Evolutionary conservation across 306 rosid species (phyloP), one percentile per base, ranked within the genome.

Genomic region (Ceratonia siliqua): DNA sequence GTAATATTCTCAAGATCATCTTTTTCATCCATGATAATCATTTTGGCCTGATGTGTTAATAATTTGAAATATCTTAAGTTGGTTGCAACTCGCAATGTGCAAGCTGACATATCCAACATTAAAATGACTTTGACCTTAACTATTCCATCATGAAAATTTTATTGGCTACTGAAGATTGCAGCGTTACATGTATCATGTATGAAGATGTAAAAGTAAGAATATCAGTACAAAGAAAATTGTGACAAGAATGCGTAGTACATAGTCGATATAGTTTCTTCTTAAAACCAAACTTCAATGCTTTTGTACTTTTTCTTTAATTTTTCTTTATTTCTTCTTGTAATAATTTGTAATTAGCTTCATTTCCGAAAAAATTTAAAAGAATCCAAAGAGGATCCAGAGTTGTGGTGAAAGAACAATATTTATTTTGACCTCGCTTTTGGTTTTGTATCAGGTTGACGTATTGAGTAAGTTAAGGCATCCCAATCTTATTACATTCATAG

Each of bases 391-490:
- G 8, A 39, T 39, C 58, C 17, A 46, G 17, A 36, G 18, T 62
- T 78, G 13, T 25, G 43, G 62, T 52, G 35, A 61, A 43, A 69
- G 62, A 68, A 32, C n/a, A 15, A 42, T 4, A 25, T 17, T 24
- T 18, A n/a, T 46, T 33, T 66, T 80, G 48, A 72, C 62, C 36
- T 5, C 21, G 4, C 39, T 21, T 50, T 42, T 79, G 50, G 28
- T 52, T 83, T 59, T 58, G 28, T 81, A 58, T 75, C 82, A 94
- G 99, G 92, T 92, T 62, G 85, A 89, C 24, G 77, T 92, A 42
- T 81, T 92, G 86, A 86, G 96, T 68, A 90, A 85, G 85, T 76
- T 85, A 84, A 85, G 96, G 80, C 97, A 94, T 78, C 88, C 93
- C 20, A 92, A 94, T 85, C 88, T 94, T 30, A 79, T 94, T 69